A percentile compares a stretch with the other conserved stretches of the same genome.
phyloP scores from a whole-genome alignment of 371 early-diverging fungal species.

The Phascolomyces articulosus region DNA sequence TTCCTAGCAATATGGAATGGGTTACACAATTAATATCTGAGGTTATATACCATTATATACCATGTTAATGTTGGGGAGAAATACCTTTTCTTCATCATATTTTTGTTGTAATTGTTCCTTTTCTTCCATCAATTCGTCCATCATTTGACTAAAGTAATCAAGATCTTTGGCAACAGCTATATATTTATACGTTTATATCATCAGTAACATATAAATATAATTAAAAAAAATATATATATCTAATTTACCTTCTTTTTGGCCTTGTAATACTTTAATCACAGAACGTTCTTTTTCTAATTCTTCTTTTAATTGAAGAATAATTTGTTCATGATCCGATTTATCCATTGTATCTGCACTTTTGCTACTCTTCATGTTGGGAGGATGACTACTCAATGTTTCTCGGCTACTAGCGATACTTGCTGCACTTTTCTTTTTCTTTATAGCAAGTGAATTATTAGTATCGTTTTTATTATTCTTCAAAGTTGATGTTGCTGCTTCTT shows the following conservation, averaged over 20 bases:
- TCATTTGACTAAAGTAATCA: slow-evolving; percentile 47
- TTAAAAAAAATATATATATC: too few species aligned
- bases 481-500: neutral
- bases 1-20: neutral
- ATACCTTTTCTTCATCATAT: slow-evolving; percentile 42
- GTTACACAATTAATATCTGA: slow-evolving; percentile 4
- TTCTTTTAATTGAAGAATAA: slow-evolving; percentile 22
- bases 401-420: neutral
- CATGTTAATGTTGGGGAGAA: neutral
- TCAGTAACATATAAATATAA: too few species aligned
- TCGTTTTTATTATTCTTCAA: neutral
- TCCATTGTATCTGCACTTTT: neutral
- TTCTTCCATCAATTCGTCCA: slow-evolving; percentile 56
- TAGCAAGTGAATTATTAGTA: neutral
- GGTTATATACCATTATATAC: neutral
- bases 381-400: too few species aligned
- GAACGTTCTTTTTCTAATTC: slow-evolving; percentile 39
- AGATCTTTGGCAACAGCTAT: slow-evolving; percentile 51
- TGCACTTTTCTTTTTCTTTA: slow-evolving; percentile 4
- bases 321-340: neutral
- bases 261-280: slow-evolving; percentile 33
- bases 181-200: neutral
- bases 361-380: neutral
- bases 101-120: slow-evolving; percentile 36
- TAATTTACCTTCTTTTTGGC: slow-evolving; percentile 56